Evolutionary conservation across 148 eudicot species (phyloP), one percentile per base, ranked within the genome.

Genomic region (Amaranthus cruentus): DNA sequence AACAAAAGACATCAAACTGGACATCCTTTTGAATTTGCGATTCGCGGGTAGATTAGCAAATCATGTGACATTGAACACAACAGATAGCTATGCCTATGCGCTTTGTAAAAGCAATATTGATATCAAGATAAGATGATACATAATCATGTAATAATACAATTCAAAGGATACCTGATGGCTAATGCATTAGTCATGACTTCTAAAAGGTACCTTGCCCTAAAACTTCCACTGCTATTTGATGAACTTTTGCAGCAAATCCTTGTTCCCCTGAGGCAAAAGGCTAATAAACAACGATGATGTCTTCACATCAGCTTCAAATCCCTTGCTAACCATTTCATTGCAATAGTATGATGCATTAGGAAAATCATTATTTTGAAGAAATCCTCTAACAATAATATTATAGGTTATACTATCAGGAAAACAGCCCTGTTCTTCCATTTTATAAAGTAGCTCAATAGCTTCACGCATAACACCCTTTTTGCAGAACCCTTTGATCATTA

Each of bases 401-500:
- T 62, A 69, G 18, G 69, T 53, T 7, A 3, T 8, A 11, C 47
- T 11, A 43, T 69, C 11, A 2, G 74, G 74, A 5, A 71, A 5
- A 12, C 60, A 66, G 4, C 68, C 76, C 59, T 14, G 42, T 15
- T 51, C 21, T 47, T 66, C 64, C 76, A 72, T 66, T 58, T 47
- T 67, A 6, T 38, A 7, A 7, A 78, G 54, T 10, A 66, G 3
- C 7, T 72, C 13, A 28, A 4, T 51, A 50, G 79, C 79, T 54
- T 77, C 56, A 46, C 7, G 3, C 59, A 77, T 57, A 12, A 71
- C 47, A 9, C 75, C 75, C 43, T 47, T 47, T 14, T 71, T 70
- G 75, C 80, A 77, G 13, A 62, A 56, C 3, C 79, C 74, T 4
- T 70, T 70, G 2, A 70, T 62, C 53, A 77, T 53, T 21, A 62